Evolutionary conservation across 2,329 filamentous ascomycete species (phyloP).

Genomic region (Exophiala viscosa): DNA sequence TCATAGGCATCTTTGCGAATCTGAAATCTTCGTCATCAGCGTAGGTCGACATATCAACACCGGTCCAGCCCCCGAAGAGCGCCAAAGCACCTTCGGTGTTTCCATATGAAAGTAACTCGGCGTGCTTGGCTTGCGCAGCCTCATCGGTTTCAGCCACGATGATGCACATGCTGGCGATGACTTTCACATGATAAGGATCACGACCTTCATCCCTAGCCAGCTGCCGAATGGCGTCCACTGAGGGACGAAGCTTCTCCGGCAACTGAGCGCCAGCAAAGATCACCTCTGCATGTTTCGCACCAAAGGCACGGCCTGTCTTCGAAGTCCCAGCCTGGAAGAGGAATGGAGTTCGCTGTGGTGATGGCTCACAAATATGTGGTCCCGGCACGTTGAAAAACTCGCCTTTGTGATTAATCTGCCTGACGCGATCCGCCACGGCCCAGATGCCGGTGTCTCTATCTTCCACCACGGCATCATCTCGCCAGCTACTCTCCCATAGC

Average conservation of each 20-base stretch:
- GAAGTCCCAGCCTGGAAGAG: constrained; percentile 60
- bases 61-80: constrained; percentile 57
- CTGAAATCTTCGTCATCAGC: constrained; percentile 60
- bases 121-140: constrained; percentile 52
- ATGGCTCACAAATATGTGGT: constrained; percentile 52
- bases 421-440: constrained; percentile 55
- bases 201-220: constrained; percentile 52
- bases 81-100: constrained; percentile 54
- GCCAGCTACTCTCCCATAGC: constrained; percentile 54
- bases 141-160: constrained; percentile 50
- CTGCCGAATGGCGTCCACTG: constrained; percentile 49
- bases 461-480: constrained; percentile 47
- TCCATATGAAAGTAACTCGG: constrained; percentile 51
- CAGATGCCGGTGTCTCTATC: constrained; percentile 59
- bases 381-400: constrained; percentile 47
- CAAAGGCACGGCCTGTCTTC: constrained; percentile 54
- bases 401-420: constrained; percentile 63
- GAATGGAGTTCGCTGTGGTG: constrained; percentile 49
- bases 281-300: constrained; percentile 56
- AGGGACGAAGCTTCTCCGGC: constrained; percentile 55
- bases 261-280: constrained; percentile 58
- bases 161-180: constrained; percentile 51
- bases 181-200: constrained; percentile 55
- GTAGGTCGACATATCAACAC: constrained; percentile 56
- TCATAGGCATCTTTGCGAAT: constrained; percentile 51